Evolutionary conservation across 78 protist species (phyloP).

Genomic region (Dictyostelium purpureum): DNA sequence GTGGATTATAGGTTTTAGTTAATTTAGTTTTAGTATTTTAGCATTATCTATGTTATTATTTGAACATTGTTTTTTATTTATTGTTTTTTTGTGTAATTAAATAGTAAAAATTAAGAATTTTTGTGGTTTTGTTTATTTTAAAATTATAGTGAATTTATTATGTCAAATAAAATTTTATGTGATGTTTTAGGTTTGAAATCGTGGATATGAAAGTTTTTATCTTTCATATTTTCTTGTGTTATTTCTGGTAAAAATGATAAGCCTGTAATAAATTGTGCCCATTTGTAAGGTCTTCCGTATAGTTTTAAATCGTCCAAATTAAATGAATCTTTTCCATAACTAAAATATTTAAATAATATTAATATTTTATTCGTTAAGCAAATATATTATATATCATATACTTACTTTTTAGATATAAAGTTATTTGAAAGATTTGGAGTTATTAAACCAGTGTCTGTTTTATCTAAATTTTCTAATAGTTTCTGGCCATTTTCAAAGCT

Average conservation of each 20-base stretch:
- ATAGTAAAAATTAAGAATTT: neutral
- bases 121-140: neutral
- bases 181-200: constrained; percentile 74
- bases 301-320: neutral
- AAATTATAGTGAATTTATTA: neutral
- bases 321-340: constrained; percentile 1
- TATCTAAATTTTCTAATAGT: constrained; percentile 21
- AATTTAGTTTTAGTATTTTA: no score
- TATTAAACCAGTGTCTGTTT: constrained; percentile 29
- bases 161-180: neutral
- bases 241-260: constrained; percentile 60
- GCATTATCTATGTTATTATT: neutral
- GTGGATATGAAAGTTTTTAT: neutral
- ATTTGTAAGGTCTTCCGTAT: constrained; percentile 56
- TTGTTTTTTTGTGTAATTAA: neutral
- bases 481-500: neutral
- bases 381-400: neutral
- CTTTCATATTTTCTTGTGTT: neutral
- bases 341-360: neutral
- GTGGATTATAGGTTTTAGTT: neutral
- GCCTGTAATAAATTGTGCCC: constrained; percentile 70
- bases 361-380: neutral
- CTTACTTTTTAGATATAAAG: constrained; percentile 13
- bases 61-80: neutral
- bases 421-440: constrained; percentile 62